phyloP scores from a whole-genome alignment of 768 basidiomycete species.

The Tulasnella sp. region DNA sequence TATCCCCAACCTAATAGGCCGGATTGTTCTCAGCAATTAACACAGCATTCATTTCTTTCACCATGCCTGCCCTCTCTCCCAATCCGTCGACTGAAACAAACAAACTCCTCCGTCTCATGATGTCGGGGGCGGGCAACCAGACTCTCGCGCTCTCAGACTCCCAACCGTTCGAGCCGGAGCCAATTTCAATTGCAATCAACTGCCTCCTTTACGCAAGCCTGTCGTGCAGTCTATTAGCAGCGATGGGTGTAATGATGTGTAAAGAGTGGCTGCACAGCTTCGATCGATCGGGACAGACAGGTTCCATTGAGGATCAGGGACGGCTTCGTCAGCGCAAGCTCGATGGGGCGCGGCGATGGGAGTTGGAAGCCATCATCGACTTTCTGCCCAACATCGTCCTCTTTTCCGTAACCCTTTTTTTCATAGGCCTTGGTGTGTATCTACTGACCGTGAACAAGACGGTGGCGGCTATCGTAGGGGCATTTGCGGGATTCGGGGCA shows the following conservation, averaged over 20 bases:
- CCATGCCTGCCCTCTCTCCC: background rate
- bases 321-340: background rate
- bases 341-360: background rate
- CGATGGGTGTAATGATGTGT: background rate
- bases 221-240: background rate
- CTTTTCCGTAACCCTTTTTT: slow-evolving; percentile 6
- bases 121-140: background rate
- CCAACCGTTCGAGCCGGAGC: background rate
- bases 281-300: slow-evolving; percentile 6
- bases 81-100: background rate
- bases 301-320: background rate
- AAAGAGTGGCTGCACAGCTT: slow-evolving; percentile 20
- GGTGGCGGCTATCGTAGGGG: background rate
- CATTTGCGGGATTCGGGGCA: background rate
- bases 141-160: background rate
- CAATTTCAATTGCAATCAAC: background rate
- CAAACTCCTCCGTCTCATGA: background rate
- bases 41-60: slow-evolving; percentile 6
- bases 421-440: background rate
- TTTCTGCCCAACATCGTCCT: background rate
- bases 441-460: background rate
- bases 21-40: slow-evolving; percentile 11
- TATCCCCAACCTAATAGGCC: background rate
- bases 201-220: slow-evolving; percentile 12
- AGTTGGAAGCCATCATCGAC: background rate